Evolutionary conservation across 192 early-diverging fungal species (phyloP), one percentile per base, ranked within the genome.

Genomic region (Umbelopsis sp.): DNA sequence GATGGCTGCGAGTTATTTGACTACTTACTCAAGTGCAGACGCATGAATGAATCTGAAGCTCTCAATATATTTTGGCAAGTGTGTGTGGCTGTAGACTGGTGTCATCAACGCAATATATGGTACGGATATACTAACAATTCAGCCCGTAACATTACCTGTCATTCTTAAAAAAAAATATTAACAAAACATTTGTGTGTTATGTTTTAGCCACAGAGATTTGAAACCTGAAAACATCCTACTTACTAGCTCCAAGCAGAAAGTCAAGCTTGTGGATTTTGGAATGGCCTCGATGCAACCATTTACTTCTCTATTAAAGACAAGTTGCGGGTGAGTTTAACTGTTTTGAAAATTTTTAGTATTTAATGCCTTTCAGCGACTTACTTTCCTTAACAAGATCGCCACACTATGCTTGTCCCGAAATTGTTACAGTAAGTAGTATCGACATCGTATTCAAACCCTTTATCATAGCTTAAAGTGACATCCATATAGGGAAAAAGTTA

Each of bases 11-110:
- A 78, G 25, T 43, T 78, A 1, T 78, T 74, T 45, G 69, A 74
- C 12, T 32, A 74, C 24, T 66, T 78, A 44, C 20, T 72, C 17
- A 71, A 78, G 29, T 43, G 41, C 0, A 79, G 68, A 25, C 80
- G 83, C 17, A 51, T 93, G 26, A 50, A 74, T 8, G 90, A 94
- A 75, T 65, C 68, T 51, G 53, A 83, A 16, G 88, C 89, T 3
- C 75, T 83, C 26, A 69, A 52, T 43, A 75, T 96, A 50, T 96
- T 97, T 78, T 78, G 76, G 22, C 93, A 97, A 80, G 53, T 96
- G 20, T 91, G 85, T 1, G 82, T 81, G 8, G 93, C 90, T 12
- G 72, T 98, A 0, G 59, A 49, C 9, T 78, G 77, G 77, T 78
- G 77, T 38, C 77, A 78, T 51, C 59, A 68, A 38, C 77, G 67